A percentile compares a stretch with the other conserved stretches of the same genome.
Conservation (phyloP, 257 asterid species). For the Przewalskia tangutica region DNA sequence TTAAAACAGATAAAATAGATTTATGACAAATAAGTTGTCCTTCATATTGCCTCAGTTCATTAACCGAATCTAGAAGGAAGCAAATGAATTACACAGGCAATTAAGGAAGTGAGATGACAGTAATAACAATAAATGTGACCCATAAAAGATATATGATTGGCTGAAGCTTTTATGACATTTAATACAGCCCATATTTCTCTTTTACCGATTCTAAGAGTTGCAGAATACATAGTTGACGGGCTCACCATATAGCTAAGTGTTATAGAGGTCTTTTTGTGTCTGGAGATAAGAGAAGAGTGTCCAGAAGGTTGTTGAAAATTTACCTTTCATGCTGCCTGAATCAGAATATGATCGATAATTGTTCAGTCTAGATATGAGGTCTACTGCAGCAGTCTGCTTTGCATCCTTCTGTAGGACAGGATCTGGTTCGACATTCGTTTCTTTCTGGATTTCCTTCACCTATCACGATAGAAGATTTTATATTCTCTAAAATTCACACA, state of each 20-base stretch:
- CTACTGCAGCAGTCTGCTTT: constrained; percentile 70
- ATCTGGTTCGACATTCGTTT: constrained; percentile 39
- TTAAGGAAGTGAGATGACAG: not conserved
- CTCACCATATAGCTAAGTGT: not conserved
- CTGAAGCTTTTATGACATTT: not conserved
- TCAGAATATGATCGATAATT: constrained; percentile 71
- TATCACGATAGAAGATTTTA: constrained; percentile 9
- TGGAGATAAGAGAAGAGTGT: not conserved
- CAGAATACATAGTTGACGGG: not conserved
- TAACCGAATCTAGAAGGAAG: not conserved
- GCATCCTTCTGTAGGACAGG: constrained; percentile 44
- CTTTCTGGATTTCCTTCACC: constrained; percentile 74
- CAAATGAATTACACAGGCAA: not conserved
- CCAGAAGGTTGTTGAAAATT: not conserved
- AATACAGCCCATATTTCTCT: not conserved
- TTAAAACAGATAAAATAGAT: not conserved
- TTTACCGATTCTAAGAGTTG: not conserved
- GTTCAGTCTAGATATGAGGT: constrained; percentile 68
- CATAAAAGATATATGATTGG: not conserved
- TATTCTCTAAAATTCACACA: not conserved
- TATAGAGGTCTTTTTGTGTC: not conserved
- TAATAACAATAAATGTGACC: too few relatives aligned
- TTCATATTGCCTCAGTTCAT: not conserved
- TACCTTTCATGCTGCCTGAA: constrained; percentile 66
- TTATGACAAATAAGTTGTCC: not conserved